phyloP scores from a whole-genome alignment of 208 protist species.

The Angomonas deanei region DNA sequence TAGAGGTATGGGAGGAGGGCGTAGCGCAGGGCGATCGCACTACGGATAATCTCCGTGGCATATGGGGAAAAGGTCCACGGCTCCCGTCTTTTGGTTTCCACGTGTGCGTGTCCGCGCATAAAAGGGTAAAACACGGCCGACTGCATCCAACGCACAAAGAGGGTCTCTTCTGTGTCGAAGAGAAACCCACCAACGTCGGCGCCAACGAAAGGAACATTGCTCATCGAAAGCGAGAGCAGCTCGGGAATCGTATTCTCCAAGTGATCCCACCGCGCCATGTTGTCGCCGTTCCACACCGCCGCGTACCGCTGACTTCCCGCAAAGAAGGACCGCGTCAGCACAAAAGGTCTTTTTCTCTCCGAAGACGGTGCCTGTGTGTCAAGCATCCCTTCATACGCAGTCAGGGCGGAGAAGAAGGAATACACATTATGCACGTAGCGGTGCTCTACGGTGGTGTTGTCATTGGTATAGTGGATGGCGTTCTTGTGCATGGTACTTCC shows the following conservation, averaged over 20 bases:
- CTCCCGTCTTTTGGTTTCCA: constrained; percentile 96
- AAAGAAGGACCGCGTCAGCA: constrained; percentile 98
- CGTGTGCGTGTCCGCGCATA: constrained; percentile 95
- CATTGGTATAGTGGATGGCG: constrained; percentile 72
- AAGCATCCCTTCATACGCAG: constrained; percentile 87
- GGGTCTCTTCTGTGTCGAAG: constrained; percentile 92
- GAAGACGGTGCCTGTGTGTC: constrained; percentile 29
- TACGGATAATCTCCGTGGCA: constrained; percentile 56
- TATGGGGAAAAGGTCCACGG: constrained; percentile 94
- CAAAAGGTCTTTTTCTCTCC: constrained; percentile 90
- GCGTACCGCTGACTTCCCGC: constrained; percentile 96
- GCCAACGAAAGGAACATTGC: constrained; percentile 94
- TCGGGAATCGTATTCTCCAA: constrained; percentile 93
- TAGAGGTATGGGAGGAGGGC: constrained; percentile 96
- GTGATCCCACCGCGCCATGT: constrained; percentile 94
- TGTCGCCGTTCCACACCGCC: constrained; percentile 98
- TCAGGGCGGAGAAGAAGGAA: constrained; percentile 86
- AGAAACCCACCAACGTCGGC: constrained; percentile 99
- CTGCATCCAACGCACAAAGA: constrained; percentile 98
- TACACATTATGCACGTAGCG: constrained; percentile 98
- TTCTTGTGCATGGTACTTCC: constrained; percentile 95
- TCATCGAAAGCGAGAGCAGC: constrained; percentile 93
- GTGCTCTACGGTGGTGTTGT: constrained; percentile 81
- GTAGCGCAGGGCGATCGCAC: constrained; percentile 88
- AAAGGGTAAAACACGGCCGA: constrained; percentile 95